Evolutionary conservation across 768 basidiomycete species (phyloP).

Genomic region (Suillus weaverae): DNA sequence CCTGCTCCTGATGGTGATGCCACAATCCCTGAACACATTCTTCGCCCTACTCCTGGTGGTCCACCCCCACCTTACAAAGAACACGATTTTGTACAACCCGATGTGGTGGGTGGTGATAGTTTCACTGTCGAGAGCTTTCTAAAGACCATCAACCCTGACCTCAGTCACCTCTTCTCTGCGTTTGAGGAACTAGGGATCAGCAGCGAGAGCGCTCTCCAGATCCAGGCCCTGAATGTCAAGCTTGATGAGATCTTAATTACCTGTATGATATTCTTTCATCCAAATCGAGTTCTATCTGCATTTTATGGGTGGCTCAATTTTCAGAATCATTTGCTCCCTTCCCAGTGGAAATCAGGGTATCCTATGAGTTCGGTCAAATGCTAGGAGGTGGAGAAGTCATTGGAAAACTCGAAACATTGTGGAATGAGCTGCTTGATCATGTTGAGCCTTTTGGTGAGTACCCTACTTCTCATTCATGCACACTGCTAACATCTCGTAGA

Average conservation of each 20-base stretch:
- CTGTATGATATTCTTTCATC: background rate
- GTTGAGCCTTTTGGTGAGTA: no score
- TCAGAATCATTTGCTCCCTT: background rate
- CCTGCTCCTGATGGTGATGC: no score
- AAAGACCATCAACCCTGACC: background rate
- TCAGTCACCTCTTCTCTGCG: background rate
- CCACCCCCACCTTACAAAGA: slow-evolving; percentile 1
- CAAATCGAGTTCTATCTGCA: background rate
- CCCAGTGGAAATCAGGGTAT: no score
- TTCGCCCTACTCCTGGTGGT: background rate
- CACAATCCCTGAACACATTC: no score
- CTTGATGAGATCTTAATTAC: background rate
- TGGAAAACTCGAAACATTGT: no score
- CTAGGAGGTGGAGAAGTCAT: no score
- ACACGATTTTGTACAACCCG: background rate
- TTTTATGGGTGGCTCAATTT: background rate
- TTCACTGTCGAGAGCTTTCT: background rate
- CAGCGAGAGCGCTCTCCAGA: background rate
- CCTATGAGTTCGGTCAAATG: no score
- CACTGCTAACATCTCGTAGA: no score
- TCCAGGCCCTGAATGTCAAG: background rate
- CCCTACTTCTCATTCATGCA: no score
- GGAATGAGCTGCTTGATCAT: no score
- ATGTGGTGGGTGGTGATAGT: background rate
- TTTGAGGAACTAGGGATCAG: background rate